phyloP scores from a whole-genome alignment of 1,139 yeast genomes.

The Sugiyamaella sp. region DNA sequence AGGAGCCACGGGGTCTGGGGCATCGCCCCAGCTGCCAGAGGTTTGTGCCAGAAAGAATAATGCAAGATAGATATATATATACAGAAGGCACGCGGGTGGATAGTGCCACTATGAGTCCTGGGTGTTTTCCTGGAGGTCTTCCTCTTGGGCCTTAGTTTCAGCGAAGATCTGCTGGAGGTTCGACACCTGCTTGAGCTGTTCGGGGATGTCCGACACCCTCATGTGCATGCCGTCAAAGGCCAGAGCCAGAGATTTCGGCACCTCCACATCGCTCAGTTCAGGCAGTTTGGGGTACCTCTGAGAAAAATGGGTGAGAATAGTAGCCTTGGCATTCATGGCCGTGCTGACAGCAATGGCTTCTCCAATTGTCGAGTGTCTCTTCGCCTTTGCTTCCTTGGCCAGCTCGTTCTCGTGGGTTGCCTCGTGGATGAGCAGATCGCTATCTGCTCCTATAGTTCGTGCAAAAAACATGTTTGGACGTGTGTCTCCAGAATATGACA shows the following conservation, averaged over 20 bases:
- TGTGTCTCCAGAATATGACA: constrained; percentile 94
- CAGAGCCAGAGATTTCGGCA: constrained; percentile 42
- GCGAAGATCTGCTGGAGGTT: constrained; percentile 7
- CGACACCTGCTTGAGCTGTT: constrained; percentile 34
- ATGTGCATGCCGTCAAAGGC: constrained; percentile 68
- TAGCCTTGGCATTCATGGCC: constrained; percentile 69
- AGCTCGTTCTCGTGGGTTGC: constrained; percentile 86
- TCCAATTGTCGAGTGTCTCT: constrained; percentile 86
- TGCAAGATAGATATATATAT: not conserved
- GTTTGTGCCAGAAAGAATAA: not conserved
- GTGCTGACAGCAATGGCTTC: constrained; percentile 79
- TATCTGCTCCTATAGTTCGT: constrained; percentile 58
- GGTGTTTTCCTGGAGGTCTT: no score
- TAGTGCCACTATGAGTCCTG: no score
- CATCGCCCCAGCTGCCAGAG: not conserved
- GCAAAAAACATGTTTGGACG: constrained; percentile 74
- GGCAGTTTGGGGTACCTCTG: constrained; percentile 82
- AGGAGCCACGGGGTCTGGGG: not conserved
- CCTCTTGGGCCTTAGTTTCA: constrained; percentile 11
- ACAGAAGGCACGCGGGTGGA: no score
- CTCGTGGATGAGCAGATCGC: constrained; percentile 86
- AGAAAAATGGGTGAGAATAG: constrained; percentile 88
- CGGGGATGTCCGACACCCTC: constrained; percentile 46
- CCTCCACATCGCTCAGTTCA: constrained; percentile 32
- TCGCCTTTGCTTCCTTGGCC: constrained; percentile 76